These are phyloP conservation scores for Mitragyna speciosa DNA, from an alignment of 257 asterid genomes.

Conservation along the genomic window DNA sequence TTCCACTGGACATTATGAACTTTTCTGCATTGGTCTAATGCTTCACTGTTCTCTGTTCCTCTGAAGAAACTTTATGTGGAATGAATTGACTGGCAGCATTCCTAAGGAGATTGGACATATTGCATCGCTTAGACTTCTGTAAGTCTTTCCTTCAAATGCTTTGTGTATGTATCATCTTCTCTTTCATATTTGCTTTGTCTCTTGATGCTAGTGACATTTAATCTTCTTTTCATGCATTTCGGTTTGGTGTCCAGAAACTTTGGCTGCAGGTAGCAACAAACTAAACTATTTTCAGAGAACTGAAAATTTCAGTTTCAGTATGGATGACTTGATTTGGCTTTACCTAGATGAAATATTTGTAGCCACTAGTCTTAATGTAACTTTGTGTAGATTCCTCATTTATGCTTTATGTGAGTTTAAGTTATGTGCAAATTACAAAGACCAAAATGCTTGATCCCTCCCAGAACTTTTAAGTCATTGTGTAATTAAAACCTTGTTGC, in stretches of 20 bases:
- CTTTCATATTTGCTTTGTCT: neutral
- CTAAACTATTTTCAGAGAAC: neutral
- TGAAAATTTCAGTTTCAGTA: neutral
- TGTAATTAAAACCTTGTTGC: neutral
- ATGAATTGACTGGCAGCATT: constrained; percentile 41
- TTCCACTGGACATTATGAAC: neutral
- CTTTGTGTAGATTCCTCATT: neutral
- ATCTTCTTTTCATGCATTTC: neutral
- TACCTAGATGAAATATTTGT: neutral
- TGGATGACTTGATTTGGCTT: neutral
- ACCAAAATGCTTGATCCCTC: neutral
- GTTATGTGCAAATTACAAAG: neutral
- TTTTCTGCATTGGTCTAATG: constrained; percentile 16
- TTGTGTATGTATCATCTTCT: neutral
- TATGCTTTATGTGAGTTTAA: neutral
- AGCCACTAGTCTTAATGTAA: neutral
- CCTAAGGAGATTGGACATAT: constrained; percentile 48
- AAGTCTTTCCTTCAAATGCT: constrained; percentile 20
- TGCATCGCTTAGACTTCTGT: constrained; percentile 36
- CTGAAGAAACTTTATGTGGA: constrained; percentile 54
- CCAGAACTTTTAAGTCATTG: neutral
- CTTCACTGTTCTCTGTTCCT: constrained; percentile 1
- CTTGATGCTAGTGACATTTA: neutral
- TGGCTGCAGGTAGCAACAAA: neutral
- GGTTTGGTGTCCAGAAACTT: neutral